Percentiles rank a stretch among this genome's conserved stretches.
Conservation (phyloP, 2,329 filamentous ascomycete species). For the Thielaviopsis cerberus region DNA sequence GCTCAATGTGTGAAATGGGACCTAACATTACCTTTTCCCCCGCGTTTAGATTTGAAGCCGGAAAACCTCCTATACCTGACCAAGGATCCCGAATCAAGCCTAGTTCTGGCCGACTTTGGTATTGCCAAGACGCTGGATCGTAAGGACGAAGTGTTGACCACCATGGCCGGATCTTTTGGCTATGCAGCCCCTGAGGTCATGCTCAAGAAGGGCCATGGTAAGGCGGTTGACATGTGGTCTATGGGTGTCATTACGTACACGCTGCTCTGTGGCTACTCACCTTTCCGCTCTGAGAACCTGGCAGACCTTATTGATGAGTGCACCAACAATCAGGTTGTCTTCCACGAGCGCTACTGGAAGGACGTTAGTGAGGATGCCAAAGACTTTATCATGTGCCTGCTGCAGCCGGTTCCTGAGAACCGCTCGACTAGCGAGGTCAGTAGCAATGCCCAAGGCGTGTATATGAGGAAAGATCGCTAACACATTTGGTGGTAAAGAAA, state of each 20-base stretch:
- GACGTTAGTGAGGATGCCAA: slow-evolving; percentile 92
- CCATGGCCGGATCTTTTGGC: slow-evolving; percentile 95
- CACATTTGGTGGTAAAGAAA: slow-evolving; percentile 28
- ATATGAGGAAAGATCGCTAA: not conserved
- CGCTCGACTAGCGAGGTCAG: slow-evolving; percentile 61
- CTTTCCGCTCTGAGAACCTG: slow-evolving; percentile 88
- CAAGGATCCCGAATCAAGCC: slow-evolving; percentile 53
- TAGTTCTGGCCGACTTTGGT: slow-evolving; percentile 92
- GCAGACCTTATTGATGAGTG: slow-evolving; percentile 90
- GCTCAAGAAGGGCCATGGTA: slow-evolving; percentile 92
- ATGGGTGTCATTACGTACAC: slow-evolving; percentile 98
- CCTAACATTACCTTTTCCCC: not conserved
- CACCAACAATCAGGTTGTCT: slow-evolving; percentile 63
- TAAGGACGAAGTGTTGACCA: slow-evolving; percentile 80
- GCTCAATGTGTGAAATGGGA: no score
- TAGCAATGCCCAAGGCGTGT: slow-evolving; percentile 5
- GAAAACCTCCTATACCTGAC: slow-evolving; percentile 94
- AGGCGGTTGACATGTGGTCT: slow-evolving; percentile 98
- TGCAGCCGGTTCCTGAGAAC: slow-evolving; percentile 60
- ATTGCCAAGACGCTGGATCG: slow-evolving; percentile 95
- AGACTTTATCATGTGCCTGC: slow-evolving; percentile 68
- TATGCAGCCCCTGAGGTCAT: slow-evolving; percentile 97
- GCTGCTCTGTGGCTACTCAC: slow-evolving; percentile 90
- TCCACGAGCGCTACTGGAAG: slow-evolving; percentile 97
- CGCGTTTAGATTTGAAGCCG: slow-evolving; percentile 69